These are phyloP conservation scores for Aspergillus brasiliensis DNA, from an alignment of 2,329 filamentous ascomycete genomes.

Conservation along the genomic window DNA sequence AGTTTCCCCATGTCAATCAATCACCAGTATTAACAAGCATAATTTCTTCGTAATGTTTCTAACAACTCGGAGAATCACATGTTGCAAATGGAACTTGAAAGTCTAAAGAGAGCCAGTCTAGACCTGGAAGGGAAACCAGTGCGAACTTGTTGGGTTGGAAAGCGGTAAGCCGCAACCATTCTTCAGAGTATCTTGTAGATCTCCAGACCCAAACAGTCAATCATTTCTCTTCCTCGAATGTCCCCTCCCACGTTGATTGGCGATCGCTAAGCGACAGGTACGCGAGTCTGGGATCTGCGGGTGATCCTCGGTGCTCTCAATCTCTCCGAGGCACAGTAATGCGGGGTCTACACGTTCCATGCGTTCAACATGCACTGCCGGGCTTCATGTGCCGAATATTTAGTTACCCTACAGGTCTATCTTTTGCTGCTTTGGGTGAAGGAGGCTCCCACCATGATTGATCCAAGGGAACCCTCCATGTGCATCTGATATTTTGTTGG, in stretches of 20 bases:
- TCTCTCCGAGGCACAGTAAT: conserved; percentile 9
- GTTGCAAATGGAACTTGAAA: not conserved
- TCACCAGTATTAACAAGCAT: no score
- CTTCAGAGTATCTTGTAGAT: not conserved
- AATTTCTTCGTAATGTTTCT: no score
- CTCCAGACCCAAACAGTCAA: not conserved
- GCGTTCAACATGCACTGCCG: not conserved
- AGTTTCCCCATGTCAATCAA: no score
- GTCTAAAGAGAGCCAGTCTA: not conserved
- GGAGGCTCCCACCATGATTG: not conserved
- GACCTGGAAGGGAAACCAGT: not conserved
- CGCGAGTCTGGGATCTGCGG: not conserved
- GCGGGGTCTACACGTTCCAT: conserved; percentile 9
- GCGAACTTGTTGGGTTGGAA: not conserved
- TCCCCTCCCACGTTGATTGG: not conserved
- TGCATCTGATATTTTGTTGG: conserved; percentile 9
- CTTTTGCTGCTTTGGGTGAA: not conserved
- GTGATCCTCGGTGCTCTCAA: not conserved
- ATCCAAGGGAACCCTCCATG: not conserved
- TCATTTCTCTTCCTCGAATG: not conserved
- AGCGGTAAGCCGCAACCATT: not conserved
- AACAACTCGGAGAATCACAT: not conserved
- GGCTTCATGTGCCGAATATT: conserved; percentile 7
- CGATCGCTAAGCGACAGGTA: not conserved
- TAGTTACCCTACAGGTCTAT: not conserved